Conservation (phyloP, 441 rosid genomes). For the Gossypium laxum region DNA sequence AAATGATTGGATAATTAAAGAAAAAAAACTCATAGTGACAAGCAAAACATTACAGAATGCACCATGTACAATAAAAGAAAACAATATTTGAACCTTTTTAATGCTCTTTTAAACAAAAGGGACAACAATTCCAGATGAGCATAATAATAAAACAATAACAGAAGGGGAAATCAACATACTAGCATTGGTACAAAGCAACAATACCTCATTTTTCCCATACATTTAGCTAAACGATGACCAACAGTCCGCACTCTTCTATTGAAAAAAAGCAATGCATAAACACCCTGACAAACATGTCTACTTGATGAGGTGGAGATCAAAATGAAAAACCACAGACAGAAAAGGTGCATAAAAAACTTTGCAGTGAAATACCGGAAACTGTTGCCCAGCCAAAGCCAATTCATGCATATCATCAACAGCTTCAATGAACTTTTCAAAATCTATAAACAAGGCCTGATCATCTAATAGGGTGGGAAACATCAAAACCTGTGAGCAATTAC, state of each 20-base stretch:
- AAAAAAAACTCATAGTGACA: not conserved
- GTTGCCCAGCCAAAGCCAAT: constrained; percentile 82
- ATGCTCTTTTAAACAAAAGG: not conserved
- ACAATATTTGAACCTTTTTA: not conserved
- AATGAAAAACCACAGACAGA: constrained; percentile 9
- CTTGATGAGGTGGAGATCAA: constrained; percentile 16
- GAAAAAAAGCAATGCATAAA: constrained; percentile 80
- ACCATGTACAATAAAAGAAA: not conserved
- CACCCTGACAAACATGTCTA: constrained; percentile 48
- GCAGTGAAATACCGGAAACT: constrained; percentile 63
- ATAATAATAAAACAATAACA: not conserved
- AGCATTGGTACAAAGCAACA: constrained; percentile 10
- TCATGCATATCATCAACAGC: constrained; percentile 87
- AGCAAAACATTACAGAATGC: not conserved
- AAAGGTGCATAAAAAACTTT: constrained; percentile 15
- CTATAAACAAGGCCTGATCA: constrained; percentile 62
- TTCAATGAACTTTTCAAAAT: constrained; percentile 80
- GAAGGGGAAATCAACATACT: not conserved
- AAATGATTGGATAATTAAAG: not conserved
- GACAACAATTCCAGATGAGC: not conserved
- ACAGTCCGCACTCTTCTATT: constrained; percentile 82
- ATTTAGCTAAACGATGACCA: constrained; percentile 78
- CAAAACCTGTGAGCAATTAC: constrained; percentile 50
- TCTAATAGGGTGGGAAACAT: constrained; percentile 88
- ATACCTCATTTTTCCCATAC: constrained; percentile 89